Evolutionary conservation across 768 basidiomycete species (phyloP).

Genomic region (Kwoniella dendrophila): DNA sequence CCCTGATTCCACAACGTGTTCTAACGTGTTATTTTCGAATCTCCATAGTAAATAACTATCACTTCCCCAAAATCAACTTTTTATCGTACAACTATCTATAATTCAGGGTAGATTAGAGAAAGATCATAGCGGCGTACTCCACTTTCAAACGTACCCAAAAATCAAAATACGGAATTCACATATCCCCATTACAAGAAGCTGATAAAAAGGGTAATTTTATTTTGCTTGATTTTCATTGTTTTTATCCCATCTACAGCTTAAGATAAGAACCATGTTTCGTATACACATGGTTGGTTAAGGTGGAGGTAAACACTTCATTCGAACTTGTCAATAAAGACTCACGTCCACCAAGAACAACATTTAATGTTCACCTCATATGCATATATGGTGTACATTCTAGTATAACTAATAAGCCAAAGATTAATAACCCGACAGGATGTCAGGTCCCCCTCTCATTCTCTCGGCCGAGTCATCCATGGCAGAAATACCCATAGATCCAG

Average conservation of each 20-base stretch:
- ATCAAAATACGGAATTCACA: not conserved
- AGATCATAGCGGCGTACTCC: conserved; percentile 1
- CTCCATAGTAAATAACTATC: not conserved
- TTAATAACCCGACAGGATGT: not conserved
- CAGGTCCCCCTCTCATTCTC: conserved; percentile 1
- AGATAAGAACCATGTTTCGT: too few species aligned
- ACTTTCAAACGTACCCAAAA: not conserved
- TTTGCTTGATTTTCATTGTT: not conserved
- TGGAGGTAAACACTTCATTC: conserved; percentile 8
- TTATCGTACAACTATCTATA: not conserved
- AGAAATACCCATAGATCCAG: conserved; percentile 21
- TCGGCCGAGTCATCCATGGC: conserved; percentile 8
- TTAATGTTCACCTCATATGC: too few species aligned
- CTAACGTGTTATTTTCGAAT: not conserved
- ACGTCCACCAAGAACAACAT: too few species aligned
- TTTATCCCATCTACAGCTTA: conserved; percentile 11
- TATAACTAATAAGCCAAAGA: too few species aligned
- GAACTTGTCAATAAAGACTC: conserved; percentile 14
- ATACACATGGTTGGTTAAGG: not conserved
- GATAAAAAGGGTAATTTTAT: not conserved
- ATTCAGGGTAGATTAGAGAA: conserved; percentile 4
- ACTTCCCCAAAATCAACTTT: conserved; percentile 14
- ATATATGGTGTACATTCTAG: too few species aligned
- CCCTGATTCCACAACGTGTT: not conserved
- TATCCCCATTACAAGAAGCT: not conserved